A percentile compares a stretch with the other conserved stretches of the same genome.
Conservation (phyloP, 305 asterid genomes). For the Lippia alba region DNA sequence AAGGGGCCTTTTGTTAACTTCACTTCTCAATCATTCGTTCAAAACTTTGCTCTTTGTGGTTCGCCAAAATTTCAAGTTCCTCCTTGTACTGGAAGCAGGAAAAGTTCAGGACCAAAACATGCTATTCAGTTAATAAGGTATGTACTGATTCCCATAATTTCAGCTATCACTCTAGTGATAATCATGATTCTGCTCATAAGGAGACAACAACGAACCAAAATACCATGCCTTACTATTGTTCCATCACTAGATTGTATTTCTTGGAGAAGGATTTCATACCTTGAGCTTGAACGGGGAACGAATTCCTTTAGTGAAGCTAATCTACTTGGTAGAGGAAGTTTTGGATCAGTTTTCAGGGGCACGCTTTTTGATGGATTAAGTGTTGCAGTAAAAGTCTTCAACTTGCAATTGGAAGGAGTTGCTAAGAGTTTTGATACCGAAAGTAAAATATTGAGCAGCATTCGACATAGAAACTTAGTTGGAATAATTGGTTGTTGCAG, state of each 20-base stretch:
- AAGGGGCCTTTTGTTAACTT: constrained; percentile 16
- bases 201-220: not conserved
- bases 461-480: constrained; percentile 38
- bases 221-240: not conserved
- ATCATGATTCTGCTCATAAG: constrained; percentile 3
- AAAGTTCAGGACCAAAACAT: constrained; percentile 7
- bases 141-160: constrained; percentile 9
- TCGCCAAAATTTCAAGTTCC: constrained; percentile 19
- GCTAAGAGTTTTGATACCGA: too few species aligned
- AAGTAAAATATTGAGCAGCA: too few species aligned
- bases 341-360: not conserved
- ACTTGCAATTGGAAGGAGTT: constrained; percentile 29
- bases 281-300: constrained; percentile 41
- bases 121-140: constrained; percentile 23
- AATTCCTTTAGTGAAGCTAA: constrained; percentile 38
- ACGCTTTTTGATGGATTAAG: not conserved
- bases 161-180: not conserved
- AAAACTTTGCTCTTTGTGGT: too few species aligned
- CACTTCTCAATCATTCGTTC: constrained; percentile 27
- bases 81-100: not conserved
- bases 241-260: too few species aligned
- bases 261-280: constrained; percentile 41
- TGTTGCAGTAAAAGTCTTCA: constrained; percentile 37
- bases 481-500: constrained; percentile 40
- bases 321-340: too few species aligned